phyloP scores from a whole-genome alignment of 2,329 filamentous ascomycete genomes.

The Calonectria multiphialidica region DNA sequence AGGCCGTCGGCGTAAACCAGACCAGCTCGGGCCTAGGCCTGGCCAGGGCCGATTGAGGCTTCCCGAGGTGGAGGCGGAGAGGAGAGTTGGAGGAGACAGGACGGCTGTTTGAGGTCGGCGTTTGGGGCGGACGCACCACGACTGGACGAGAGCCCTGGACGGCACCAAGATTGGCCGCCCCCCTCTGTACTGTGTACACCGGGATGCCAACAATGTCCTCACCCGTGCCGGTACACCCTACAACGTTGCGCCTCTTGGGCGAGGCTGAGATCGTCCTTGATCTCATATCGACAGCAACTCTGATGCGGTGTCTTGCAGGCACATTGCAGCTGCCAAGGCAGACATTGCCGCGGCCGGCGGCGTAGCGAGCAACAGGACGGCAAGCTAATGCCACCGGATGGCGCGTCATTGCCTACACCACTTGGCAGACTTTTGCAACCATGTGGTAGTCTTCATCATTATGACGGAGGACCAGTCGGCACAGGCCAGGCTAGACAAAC shows the following conservation, averaged over 20 bases:
- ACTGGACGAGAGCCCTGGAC: conserved; percentile 39
- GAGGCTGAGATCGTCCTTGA: conserved; percentile 43
- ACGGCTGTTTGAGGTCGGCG: conserved; percentile 44
- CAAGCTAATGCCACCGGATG: conserved; percentile 14
- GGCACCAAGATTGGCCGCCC: conserved; percentile 31
- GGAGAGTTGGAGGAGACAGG: conserved; percentile 26
- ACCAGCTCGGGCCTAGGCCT: conserved; percentile 35
- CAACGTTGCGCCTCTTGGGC: conserved; percentile 20
- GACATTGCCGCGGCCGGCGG: conserved; percentile 31
- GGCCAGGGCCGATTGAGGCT: conserved; percentile 29
- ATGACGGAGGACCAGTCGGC: conserved; percentile 10
- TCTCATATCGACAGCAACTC: conserved; percentile 20
- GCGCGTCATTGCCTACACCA: conserved; percentile 36
- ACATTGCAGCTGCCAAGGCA: conserved; percentile 30
- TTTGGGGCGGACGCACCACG: conserved; percentile 45
- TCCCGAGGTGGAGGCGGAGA: conserved; percentile 40
- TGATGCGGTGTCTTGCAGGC: conserved; percentile 31
- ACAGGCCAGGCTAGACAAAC: conserved; percentile 5
- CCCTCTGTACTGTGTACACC: conserved; percentile 33
- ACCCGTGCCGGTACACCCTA: conserved; percentile 3
- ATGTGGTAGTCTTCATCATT: conserved; percentile 17
- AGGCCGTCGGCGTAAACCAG: conserved; percentile 41
- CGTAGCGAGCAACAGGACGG: conserved; percentile 18
- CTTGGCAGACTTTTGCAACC: conserved; percentile 10
- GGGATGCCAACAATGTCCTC: neutral